Conservation (phyloP, 2,329 filamentous ascomycete genomes). For the Emergomyces orientalis region DNA sequence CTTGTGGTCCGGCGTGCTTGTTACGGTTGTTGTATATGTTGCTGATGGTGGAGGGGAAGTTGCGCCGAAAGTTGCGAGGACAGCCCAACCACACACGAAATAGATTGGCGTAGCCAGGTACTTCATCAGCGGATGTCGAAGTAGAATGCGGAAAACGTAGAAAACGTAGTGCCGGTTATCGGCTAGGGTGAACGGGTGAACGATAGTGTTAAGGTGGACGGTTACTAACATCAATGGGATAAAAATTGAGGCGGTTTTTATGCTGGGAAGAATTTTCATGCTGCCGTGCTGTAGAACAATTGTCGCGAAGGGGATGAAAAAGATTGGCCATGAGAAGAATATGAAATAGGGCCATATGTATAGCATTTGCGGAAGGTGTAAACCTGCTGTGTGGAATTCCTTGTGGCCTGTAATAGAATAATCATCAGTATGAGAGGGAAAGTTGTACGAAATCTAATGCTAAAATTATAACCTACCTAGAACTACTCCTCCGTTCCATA, state of each 20-base stretch:
- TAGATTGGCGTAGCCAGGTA: conserved; percentile 64
- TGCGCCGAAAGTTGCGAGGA: conserved; percentile 53
- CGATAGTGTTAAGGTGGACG: conserved; percentile 77
- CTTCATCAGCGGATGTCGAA: conserved; percentile 56
- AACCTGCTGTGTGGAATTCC: conserved; percentile 79
- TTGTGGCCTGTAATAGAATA: conserved; percentile 65
- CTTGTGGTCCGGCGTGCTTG: neutral
- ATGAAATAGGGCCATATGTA: conserved; percentile 86
- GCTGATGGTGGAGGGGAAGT: neutral
- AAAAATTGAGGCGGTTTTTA: conserved; percentile 24
- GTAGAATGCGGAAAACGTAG: conserved; percentile 80
- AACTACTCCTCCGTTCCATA: conserved; percentile 86
- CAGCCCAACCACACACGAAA: conserved; percentile 57
- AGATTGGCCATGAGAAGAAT: conserved; percentile 80
- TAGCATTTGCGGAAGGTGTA: conserved; percentile 85
- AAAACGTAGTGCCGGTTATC: conserved; percentile 98
- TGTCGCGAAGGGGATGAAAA: conserved; percentile 48
- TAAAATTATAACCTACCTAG: conserved; percentile 49
- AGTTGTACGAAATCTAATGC: conserved; percentile 4
- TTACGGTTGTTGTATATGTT: neutral
- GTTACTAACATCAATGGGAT: conserved; percentile 38
- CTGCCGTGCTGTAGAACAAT: conserved; percentile 26
- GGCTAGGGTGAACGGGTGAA: conserved; percentile 91
- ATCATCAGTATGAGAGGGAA: conserved; percentile 20
- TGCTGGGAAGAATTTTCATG: conserved; percentile 23